A percentile compares a stretch with the other conserved stretches of the same genome.
These are phyloP conservation scores for Boletales sp. DNA, from an alignment of 768 basidiomycete species.

Conservation along the genomic window DNA sequence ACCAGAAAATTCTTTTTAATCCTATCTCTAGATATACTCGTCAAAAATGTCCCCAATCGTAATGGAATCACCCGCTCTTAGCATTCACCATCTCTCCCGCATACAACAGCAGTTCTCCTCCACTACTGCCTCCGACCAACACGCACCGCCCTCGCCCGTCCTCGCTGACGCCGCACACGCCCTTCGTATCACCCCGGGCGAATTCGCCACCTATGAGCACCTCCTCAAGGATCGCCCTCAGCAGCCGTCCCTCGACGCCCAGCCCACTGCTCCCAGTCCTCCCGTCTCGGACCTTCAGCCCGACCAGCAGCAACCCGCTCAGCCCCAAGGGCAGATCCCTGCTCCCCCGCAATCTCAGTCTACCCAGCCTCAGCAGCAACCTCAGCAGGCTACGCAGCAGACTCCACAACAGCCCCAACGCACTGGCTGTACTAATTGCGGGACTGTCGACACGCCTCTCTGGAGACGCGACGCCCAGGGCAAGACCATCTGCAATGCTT, in stretches of 20 bases:
- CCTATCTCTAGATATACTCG: constrained; percentile 30
- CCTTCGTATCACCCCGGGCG: constrained; percentile 26
- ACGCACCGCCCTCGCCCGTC: constrained; percentile 16
- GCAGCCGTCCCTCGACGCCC: constrained; percentile 14
- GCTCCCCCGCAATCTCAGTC: constrained; percentile 15
- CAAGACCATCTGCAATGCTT: constrained; percentile 85
- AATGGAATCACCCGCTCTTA: constrained; percentile 50
- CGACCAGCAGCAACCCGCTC: constrained; percentile 7
- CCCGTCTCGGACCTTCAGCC: constrained; percentile 4
- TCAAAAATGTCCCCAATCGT: constrained; percentile 54
- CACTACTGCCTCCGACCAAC: constrained; percentile 31
- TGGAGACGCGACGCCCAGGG: constrained; percentile 83
- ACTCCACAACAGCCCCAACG: constrained; percentile 38
- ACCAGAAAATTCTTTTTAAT: constrained; percentile 26
- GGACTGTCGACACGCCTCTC: constrained; percentile 73
- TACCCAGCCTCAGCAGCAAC: constrained; percentile 9
- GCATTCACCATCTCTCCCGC: constrained; percentile 50
- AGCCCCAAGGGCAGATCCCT: constrained; percentile 26
- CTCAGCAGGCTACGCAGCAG: constrained; percentile 25
- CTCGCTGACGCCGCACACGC: constrained; percentile 21
- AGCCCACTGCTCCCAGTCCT: constrained; percentile 6
- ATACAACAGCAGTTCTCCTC: constrained; percentile 46
- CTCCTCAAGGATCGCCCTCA: constrained; percentile 29
- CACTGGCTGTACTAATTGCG: constrained; percentile 64
- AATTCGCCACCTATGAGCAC: constrained; percentile 31